Evolutionary conservation across 805 yeast species (phyloP).

Genomic region (Starmerella sp.): DNA sequence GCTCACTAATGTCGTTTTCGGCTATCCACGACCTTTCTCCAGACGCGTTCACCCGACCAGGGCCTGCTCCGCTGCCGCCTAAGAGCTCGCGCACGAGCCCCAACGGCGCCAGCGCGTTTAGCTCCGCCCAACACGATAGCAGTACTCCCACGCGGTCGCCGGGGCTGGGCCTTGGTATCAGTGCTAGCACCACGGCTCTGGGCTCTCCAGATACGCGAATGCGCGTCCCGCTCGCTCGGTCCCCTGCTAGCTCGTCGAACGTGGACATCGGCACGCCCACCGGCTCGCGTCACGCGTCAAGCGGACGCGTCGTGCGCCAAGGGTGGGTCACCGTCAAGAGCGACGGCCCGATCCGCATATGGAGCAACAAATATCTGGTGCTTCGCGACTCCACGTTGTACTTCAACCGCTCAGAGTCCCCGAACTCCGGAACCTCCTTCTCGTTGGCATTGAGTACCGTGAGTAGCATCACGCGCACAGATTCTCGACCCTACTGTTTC

Average conservation of each 20-base stretch:
- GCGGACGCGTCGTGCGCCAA: slow-evolving; percentile 28
- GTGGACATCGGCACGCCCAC: not conserved
- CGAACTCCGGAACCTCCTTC: slow-evolving; percentile 18
- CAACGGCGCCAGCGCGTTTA: not conserved
- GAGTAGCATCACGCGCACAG: slow-evolving; percentile 53
- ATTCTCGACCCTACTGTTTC: slow-evolving; percentile 65
- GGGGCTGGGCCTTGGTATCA: not conserved
- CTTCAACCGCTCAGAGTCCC: slow-evolving; percentile 57
- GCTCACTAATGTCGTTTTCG: slow-evolving; percentile 16
- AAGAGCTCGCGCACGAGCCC: slow-evolving; percentile 2
- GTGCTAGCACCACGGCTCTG: not conserved
- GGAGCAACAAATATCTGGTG: slow-evolving; percentile 83
- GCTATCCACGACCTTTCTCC: slow-evolving; percentile 18
- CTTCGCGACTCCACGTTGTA: slow-evolving; percentile 64
- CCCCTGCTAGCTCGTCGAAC: slow-evolving; percentile 7
- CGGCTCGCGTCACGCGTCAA: not conserved
- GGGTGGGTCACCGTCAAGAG: slow-evolving; percentile 93
- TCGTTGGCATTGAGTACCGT: slow-evolving; percentile 47
- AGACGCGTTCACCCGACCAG: slow-evolving; percentile 22
- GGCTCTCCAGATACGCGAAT: not conserved
- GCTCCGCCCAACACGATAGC: not conserved
- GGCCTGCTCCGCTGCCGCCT: slow-evolving; percentile 23
- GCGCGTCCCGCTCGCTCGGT: not conserved
- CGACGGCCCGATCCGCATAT: slow-evolving; percentile 70
- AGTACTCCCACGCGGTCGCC: not conserved